A percentile compares a stretch with the other conserved stretches of the same genome.
Conservation (phyloP, 108 stramenopile species). For the Asterionellopsis glacialis region DNA sequence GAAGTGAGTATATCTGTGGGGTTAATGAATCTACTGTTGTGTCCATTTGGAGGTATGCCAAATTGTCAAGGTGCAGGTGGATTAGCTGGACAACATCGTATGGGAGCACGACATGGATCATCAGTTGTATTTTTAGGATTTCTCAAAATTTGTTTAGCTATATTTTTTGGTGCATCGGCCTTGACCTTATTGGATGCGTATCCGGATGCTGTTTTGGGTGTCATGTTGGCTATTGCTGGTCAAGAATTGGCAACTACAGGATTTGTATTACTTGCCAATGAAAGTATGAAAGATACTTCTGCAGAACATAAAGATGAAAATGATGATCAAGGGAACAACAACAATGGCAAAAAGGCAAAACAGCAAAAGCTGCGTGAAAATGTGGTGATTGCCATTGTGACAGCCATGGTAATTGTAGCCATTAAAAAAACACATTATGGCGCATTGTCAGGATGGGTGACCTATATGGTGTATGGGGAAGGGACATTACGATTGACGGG, state of each 20-base stretch:
- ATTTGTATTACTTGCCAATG: slow-evolving; percentile 24
- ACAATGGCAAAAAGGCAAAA: slow-evolving; percentile 6
- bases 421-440: slow-evolving; percentile 63
- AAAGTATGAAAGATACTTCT: slow-evolving; percentile 15
- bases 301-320: slow-evolving; percentile 3
- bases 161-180: slow-evolving; percentile 54
- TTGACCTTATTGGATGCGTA: slow-evolving; percentile 64
- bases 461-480: slow-evolving; percentile 57
- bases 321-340: slow-evolving; percentile 3
- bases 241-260: slow-evolving; percentile 71
- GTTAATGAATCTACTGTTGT: slow-evolving; percentile 63
- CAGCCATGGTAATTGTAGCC: slow-evolving; percentile 65
- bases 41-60: slow-evolving; percentile 79
- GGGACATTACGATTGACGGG: slow-evolving; percentile 21
- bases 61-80: slow-evolving; percentile 89
- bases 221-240: slow-evolving; percentile 71
- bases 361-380: slow-evolving; percentile 20
- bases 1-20: slow-evolving; percentile 69
- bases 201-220: slow-evolving; percentile 64
- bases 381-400: slow-evolving; percentile 46
- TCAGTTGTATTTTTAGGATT: slow-evolving; percentile 70
- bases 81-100: slow-evolving; percentile 76
- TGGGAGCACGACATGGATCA: slow-evolving; percentile 77
- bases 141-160: slow-evolving; percentile 52
- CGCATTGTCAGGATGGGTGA: slow-evolving; percentile 54